Base-by-base conservation (phyloP, 768 basidiomycete species). In the Podaxis sp. region DNA sequence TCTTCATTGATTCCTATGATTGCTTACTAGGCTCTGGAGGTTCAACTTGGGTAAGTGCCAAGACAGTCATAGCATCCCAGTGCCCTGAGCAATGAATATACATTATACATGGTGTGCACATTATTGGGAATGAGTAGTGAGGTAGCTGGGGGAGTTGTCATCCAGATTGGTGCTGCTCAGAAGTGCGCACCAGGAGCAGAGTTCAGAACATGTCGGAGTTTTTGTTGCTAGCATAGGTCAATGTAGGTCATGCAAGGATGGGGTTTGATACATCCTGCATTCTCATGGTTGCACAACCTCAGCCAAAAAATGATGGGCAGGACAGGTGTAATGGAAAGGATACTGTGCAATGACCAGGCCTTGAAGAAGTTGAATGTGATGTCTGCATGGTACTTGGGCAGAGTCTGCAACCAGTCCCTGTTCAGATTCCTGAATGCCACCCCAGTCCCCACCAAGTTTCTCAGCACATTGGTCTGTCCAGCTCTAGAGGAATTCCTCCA, bases 341-440 rank as follows among this genome's bases (percentile, higher is more conserved):
- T 90, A 74, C 96, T 96, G 44, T 93, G 80, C 70, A 94, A 73
- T 10, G 87, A 88, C 94, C 95, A 96, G 0, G 87, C 88, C 74
- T 95, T 93, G 68, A 96, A 92, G 70, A 89, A 91, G 72, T 96
- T 94, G 63, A 96, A 93, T 0, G 94, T 95, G 52, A 93, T 83
- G 70, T 96, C 95, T 48, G 91, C 88, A 67, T 95, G 94, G 58
- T 87, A 87, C 70, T 95, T 92, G 15, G 96, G 81, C 49, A 96
- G 81, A 0, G 95, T 95, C 73, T 96, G 91, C 83, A 56, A 93
- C 89, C 1, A 95, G 75, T 2, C 93, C 94, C 75, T 93, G 86
- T 66, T 89, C 87, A 20, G 90, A 81, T 64, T 91, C 89, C 62
- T 88, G 84, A 12, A 79, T 87, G 73, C 79, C 54, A 71, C 70